A percentile compares a stretch with the other conserved stretches of the same genome.
Conservation (phyloP, 2,329 filamentous ascomycete genomes). For the Penicillium paneum region DNA sequence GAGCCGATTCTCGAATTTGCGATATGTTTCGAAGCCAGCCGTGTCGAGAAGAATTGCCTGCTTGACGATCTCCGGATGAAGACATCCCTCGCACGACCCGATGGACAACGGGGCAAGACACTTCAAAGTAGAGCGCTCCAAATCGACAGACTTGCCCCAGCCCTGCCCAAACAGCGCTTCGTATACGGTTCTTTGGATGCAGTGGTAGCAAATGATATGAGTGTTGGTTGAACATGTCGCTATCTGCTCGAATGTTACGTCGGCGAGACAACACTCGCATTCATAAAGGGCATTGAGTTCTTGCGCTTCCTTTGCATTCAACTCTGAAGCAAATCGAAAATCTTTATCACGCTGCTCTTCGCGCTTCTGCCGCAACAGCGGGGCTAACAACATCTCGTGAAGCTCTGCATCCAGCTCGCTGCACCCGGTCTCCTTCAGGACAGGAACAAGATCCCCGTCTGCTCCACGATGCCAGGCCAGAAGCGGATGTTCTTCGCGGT, state of each 20-base stretch:
- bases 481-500: slow-evolving; percentile 40
- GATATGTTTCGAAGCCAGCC: slow-evolving; percentile 67
- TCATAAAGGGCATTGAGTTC: slow-evolving; percentile 45
- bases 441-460: slow-evolving; percentile 33
- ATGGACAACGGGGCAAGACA: slow-evolving; percentile 74
- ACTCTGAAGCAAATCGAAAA: slow-evolving; percentile 38
- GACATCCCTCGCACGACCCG: slow-evolving; percentile 68
- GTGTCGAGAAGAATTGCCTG: slow-evolving; percentile 69
- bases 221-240: slow-evolving; percentile 42
- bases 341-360: slow-evolving; percentile 40
- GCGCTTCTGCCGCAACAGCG: slow-evolving; percentile 35
- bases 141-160: slow-evolving; percentile 77
- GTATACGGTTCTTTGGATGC: slow-evolving; percentile 74
- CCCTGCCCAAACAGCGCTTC: slow-evolving; percentile 93
- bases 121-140: slow-evolving; percentile 67
- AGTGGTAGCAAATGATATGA: slow-evolving; percentile 60
- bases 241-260: slow-evolving; percentile 49
- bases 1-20: slow-evolving; percentile 73
- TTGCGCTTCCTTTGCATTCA: slow-evolving; percentile 46
- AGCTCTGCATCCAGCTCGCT: slow-evolving; percentile 46
- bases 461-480: slow-evolving; percentile 38
- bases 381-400: slow-evolving; percentile 35
- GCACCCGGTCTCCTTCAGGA: slow-evolving; percentile 43
- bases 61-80: slow-evolving; percentile 66
- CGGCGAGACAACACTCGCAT: slow-evolving; percentile 49